Percentiles rank a stretch among this genome's conserved stretches.
Evolutionary conservation across 306 rosid genomes (phyloP).

Genomic region (Clitoria ternatea): DNA sequence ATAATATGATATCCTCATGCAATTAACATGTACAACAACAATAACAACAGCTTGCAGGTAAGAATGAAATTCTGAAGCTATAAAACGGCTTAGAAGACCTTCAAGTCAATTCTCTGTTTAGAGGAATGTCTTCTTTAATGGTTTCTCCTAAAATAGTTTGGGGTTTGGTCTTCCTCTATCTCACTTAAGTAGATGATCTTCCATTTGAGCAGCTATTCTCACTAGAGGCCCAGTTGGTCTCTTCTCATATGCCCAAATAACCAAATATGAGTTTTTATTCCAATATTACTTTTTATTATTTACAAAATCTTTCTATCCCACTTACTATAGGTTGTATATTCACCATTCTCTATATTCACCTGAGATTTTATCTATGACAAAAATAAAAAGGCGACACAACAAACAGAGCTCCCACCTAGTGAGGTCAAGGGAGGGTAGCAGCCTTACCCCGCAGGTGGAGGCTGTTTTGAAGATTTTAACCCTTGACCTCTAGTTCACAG

Average conservation of each 20-base stretch:
- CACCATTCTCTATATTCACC: neutral
- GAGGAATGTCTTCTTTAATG: neutral
- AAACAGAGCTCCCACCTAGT: neutral
- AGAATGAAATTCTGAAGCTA: neutral
- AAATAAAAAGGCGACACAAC: neutral
- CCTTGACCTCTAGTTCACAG: neutral
- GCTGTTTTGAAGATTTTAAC: neutral
- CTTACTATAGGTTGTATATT: neutral
- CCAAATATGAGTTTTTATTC: neutral
- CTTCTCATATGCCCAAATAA: neutral
- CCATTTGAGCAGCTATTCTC: constrained; percentile 5
- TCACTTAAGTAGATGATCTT: neutral
- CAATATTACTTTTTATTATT: neutral
- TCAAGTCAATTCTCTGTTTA: neutral
- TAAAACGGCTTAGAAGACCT: neutral
- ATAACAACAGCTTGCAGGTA: neutral
- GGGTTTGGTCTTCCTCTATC: neutral
- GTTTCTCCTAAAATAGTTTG: neutral
- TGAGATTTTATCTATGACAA: neutral
- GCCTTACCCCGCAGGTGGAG: neutral
- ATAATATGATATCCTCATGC: neutral
- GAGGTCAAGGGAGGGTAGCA: neutral
- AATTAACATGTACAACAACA: neutral
- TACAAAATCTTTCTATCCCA: neutral
- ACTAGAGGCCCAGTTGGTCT: neutral